Conservation (phyloP, 2,329 filamentous ascomycete genomes). For the Stachybotrys elegans region DNA sequence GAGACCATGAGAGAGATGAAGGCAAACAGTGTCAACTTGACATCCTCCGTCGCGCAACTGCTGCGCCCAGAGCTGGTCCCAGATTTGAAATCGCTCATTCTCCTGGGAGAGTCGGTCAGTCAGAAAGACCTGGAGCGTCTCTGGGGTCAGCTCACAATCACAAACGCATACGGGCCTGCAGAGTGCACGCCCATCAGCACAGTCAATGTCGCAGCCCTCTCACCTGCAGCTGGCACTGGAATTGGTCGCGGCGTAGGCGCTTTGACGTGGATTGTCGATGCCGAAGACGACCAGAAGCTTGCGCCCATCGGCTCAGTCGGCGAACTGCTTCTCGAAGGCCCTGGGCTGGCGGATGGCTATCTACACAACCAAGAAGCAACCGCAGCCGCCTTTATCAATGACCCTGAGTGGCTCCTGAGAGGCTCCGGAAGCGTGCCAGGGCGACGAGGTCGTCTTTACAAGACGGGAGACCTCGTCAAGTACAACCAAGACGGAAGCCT, state of each 20-base stretch:
- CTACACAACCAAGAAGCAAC: conserved; percentile 41
- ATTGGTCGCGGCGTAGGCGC: not conserved
- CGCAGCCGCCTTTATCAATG: conserved; percentile 34
- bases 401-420: conserved; percentile 21
- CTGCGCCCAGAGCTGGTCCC: not conserved
- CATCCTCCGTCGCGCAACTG: not conserved
- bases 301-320: conserved; percentile 11
- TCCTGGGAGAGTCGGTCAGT: not conserved
- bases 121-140: not conserved
- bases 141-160: not conserved
- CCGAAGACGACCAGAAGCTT: conserved; percentile 10
- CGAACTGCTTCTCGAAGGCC: conserved; percentile 14
- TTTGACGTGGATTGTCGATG: conserved; percentile 9
- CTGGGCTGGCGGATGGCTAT: conserved; percentile 41
- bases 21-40: not conserved
- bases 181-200: conserved; percentile 2
- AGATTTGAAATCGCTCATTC: not conserved
- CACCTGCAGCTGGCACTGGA: not conserved
- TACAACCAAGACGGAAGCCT: conserved; percentile 36
- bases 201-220: not conserved
- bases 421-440: not conserved
- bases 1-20: conserved; percentile 1
- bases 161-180: not conserved
- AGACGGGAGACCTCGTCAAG: conserved; percentile 42
- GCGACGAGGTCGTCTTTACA: conserved; percentile 28